Base-by-base conservation (phyloP, 352 stramenopile genomes). In the Thraustotheca clavata region DNA sequence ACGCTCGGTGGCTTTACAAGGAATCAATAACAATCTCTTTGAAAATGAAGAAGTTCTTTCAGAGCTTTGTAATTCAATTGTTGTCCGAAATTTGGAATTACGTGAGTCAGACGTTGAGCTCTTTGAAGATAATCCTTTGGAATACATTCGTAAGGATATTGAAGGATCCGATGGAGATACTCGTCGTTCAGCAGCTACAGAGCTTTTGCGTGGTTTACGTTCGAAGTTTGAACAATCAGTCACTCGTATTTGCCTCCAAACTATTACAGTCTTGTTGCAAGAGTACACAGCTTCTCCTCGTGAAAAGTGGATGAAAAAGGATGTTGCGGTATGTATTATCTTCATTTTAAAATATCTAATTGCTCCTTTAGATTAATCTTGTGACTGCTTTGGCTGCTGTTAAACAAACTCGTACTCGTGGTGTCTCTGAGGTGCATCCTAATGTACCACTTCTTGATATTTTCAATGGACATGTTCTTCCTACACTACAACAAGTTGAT, bases 101-200 rank as follows among this genome's bases (percentile, higher is more conserved):
- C 88, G 96, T n/a, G 93, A 98, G 41, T 87, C 77, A 11, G 87
- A 96, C 54, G 97, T 99, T 69, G 96, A 99, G 73, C 76, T 96
- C 22, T 99, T 99, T 68, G 96, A 99, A 69, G 96, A 99, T 71
- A 97, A 99, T 72, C 95, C 96, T 6, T 89, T 96, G 66, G 96
- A 99, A 60, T 99, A 98, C 76, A 98, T 99, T 69, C 80, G 96
- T 26, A 88, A 87, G 1, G 97, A 99, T 71, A 98, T 99, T 71
- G 97, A 99, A 86, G 95, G 93, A 20, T 96, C 82, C 8, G 96
- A 99, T 75, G 94, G 83, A 12, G 96, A 99, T 67, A 99, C 95
- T 35, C 80, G 97, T 33, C 85, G 97, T 20, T 94, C 96, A 49
- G 94, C 92, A 40, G 96, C 91, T 47, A 89, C 94, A 35, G 96